phyloP scores from a whole-genome alignment of 257 asterid species.

The Leonotis leonurus region DNA sequence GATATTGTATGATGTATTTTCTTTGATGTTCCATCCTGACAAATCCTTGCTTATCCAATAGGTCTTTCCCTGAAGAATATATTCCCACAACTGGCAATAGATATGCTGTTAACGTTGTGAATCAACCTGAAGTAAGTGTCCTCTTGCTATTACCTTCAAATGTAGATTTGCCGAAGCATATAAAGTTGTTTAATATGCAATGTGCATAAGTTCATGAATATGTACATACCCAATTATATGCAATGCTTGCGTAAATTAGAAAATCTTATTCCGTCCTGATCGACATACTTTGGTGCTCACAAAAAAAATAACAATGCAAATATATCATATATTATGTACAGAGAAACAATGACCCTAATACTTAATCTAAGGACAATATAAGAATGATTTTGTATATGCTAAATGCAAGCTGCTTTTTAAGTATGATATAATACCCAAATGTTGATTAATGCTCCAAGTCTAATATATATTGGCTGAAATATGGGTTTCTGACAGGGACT shows the following conservation, averaged over 20 bases:
- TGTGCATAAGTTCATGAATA: constrained; percentile 1
- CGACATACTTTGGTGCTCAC: no score
- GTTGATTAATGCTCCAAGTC: neutral
- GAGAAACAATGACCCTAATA: neutral
- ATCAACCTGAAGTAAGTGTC: constrained; percentile 54
- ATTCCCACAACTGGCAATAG: constrained; percentile 47
- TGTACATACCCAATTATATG: neutral
- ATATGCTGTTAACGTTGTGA: constrained; percentile 66
- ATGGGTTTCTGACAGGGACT: constrained; percentile 44
- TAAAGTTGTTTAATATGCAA: no score
- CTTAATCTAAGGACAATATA: neutral
- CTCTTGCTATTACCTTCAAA: constrained; percentile 1
- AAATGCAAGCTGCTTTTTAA: neutral
- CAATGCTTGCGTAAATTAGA: neutral
- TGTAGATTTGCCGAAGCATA: no score
- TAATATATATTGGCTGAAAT: constrained; percentile 11
- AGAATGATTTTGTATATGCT: neutral
- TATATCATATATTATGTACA: neutral
- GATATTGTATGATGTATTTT: neutral
- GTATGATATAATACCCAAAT: neutral
- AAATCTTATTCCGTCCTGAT: neutral
- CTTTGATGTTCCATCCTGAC: constrained; percentile 13
- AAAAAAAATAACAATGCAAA: no score
- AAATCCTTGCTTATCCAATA: constrained; percentile 24
- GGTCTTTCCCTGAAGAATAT: constrained; percentile 77